Evolutionary conservation across 2,329 filamentous ascomycete species (phyloP).

Genomic region (Periconia sp.): DNA sequence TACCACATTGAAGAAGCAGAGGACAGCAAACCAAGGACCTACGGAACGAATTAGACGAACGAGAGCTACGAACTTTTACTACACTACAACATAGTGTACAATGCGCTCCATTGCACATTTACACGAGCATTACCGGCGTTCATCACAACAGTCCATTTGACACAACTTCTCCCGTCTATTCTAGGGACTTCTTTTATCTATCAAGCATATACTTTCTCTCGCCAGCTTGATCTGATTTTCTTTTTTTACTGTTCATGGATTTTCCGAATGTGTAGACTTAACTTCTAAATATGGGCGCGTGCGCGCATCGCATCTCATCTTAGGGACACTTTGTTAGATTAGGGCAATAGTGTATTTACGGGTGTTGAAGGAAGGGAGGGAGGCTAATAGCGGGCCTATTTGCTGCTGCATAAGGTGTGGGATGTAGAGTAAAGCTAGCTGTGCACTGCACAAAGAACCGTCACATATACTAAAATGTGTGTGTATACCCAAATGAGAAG

Average conservation of each 20-base stretch:
- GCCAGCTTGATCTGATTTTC: too few species aligned
- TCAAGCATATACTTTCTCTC: slow-evolving; percentile 1
- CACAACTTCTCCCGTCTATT: too few species aligned
- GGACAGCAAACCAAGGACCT: too few species aligned
- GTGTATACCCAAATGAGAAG: too few species aligned
- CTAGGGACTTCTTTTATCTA: background rate
- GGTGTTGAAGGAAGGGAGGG: too few species aligned
- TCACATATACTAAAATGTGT: too few species aligned
- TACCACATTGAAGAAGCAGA: background rate
- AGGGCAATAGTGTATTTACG: background rate
- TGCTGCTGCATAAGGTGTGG: too few species aligned
- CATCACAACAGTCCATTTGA: too few species aligned
- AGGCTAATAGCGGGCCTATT: too few species aligned
- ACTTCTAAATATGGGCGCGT: slow-evolving; percentile 3
- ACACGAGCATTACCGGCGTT: slow-evolving; percentile 1
- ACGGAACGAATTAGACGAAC: slow-evolving; percentile 3
- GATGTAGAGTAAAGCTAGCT: too few species aligned
- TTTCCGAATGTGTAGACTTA: slow-evolving; percentile 7
- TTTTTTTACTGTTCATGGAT: background rate
- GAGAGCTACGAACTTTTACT: slow-evolving; percentile 4
- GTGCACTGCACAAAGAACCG: too few species aligned
- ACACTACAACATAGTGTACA: background rate
- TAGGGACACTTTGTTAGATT: background rate
- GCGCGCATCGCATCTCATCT: too few species aligned
- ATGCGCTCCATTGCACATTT: background rate